Evolutionary conservation across 805 yeast genomes (phyloP), one percentile per base, ranked within the genome.

Genomic region (Candida endomychidarum): DNA sequence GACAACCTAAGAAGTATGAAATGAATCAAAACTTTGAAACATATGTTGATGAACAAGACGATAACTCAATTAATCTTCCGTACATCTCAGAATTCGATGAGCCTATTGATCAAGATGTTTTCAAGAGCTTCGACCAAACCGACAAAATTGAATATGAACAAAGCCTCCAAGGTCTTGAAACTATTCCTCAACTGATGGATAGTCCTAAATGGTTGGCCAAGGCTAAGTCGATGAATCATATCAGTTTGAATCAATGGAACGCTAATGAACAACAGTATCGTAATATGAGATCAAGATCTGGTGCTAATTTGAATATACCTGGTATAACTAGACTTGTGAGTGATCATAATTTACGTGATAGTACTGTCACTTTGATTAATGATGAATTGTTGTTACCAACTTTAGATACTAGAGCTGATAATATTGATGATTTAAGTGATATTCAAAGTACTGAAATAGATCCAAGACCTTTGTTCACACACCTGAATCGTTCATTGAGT

Each of bases 181-280:
- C 46, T 14, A 60, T 60, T 22, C 65, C 65, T 22, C 33, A 34
- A 27, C 42, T 51, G 12, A 20, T 32, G 18, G 19, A 32, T 5
- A 38, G 20, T 16, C 26, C 22, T 22, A 21, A 19, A 14, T 50
- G 53, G 53, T 34, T 37, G 31, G 32, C n/a, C 14, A 39, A 28
- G 11, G 40, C 44, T 12, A 25, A 36, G 12, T 39, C 48, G 1
- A 15, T 45, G 36, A 47, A 45, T 15, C 56, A 53, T 39, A 59
- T 66, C 12, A 54, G 65, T 7, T 48, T 58, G 8, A 48, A 60
- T 12, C 61, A 63, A 16, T 67, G 72, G 72, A 58, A 61, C 18
- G 48, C 42, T 5, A 51, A 55, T 34, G 40, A 51, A 16, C 49
- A 52, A 14, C 25, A 43, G 3, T 66, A 67, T 56, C 43, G 51